Conservation (phyloP, 2,329 filamentous ascomycete genomes). For the Trichophyton equinum region DNA sequence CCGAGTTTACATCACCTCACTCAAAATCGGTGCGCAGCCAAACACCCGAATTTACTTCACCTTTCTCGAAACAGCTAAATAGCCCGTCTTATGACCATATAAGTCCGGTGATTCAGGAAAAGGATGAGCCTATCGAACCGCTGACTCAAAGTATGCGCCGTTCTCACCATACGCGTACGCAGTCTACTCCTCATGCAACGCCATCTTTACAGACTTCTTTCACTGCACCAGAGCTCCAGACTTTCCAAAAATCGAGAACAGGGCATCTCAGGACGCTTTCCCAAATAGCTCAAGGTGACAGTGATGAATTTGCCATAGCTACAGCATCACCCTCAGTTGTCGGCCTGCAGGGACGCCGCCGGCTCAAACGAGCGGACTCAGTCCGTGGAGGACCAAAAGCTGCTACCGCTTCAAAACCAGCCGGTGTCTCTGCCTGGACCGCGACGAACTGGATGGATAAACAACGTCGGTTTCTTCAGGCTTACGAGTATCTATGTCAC, state of each 20-base stretch:
- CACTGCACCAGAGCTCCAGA: slow-evolving; percentile 58
- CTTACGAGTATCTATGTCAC: slow-evolving; percentile 96
- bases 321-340: slow-evolving; percentile 72
- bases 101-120: not conserved
- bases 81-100: not conserved
- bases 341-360: slow-evolving; percentile 71
- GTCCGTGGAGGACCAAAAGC: slow-evolving; percentile 38
- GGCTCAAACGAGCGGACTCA: slow-evolving; percentile 58
- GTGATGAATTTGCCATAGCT: slow-evolving; percentile 69
- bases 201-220: slow-evolving; percentile 19
- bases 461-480: slow-evolving; percentile 87
- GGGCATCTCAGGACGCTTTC: slow-evolving; percentile 80
- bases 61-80: not conserved
- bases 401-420: slow-evolving; percentile 36
- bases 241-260: slow-evolving; percentile 76
- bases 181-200: slow-evolving; percentile 19
- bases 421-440: slow-evolving; percentile 57
- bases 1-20: not conserved
- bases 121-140: not conserved
- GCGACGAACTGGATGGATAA: slow-evolving; percentile 97
- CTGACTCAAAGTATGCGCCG: slow-evolving; percentile 16
- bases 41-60: slow-evolving; percentile 6
- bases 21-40: slow-evolving; percentile 12
- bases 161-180: slow-evolving; percentile 21
- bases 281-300: slow-evolving; percentile 61